Evolutionary conservation across 2,329 filamentous ascomycete genomes (phyloP), one percentile per base, ranked within the genome.

Genomic region (Dothistroma septosporum): DNA sequence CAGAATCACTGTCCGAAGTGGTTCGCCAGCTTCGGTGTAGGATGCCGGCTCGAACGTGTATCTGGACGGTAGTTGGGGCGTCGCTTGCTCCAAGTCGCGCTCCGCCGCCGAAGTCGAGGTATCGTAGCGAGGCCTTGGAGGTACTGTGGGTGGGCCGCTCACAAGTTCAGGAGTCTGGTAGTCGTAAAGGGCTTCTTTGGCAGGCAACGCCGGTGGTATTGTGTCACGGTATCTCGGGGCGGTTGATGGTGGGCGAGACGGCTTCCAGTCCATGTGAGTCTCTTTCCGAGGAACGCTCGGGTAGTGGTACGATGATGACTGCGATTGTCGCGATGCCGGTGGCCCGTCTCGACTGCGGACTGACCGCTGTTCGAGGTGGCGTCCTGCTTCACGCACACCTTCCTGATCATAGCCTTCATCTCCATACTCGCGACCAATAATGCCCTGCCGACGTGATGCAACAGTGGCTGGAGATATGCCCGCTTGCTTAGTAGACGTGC

Each of bases 1-100:
- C 1, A 99, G 82, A 73, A 97, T 96, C 35, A 99, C 81, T 0
- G 92, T 91, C 35, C 94, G 88, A 7, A 99, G 84, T 0, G 92
- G 90, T 6, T 87, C 85, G 19, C 93, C 94, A 68, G 91, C 92
- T 74, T 99, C 94, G 16, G 97, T 87, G 72, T 92, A 94, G 1
- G 91, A 92, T 1, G 90, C 88, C 1, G 93, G 90, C 64, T 86
- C 85, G 79, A 96, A 95, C 14, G 90, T 91, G 68, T 90, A 89
- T 53, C 85, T 87, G 75, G 75, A 66, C 24, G 53, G 85, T 81
- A 64, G 82, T 64, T 77, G 75, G 44, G 62, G 67, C 21, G 41
- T 70, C 72, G 56, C 22, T 11, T 22, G 71, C 65, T 64, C 73
- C 68, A 64, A 65, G 67, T 57, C 73, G 67, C 60, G 66, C 24